Percentiles rank a stretch among this genome's conserved stretches.
Evolutionary conservation across 177 flowering plant species (phyloP).

Genomic region (Vitis hybrid): DNA sequence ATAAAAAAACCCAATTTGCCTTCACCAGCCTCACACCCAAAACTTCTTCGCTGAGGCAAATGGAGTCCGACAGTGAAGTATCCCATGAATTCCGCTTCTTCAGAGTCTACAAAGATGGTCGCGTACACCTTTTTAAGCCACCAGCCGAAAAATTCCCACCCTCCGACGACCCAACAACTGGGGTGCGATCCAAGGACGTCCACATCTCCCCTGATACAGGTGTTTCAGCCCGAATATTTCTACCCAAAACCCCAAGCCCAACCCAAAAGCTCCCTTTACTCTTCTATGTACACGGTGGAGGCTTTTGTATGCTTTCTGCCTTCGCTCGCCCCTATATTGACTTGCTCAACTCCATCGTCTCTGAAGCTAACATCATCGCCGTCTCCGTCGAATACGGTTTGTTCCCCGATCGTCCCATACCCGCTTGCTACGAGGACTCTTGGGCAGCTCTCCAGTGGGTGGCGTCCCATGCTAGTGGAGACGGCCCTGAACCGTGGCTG

Average conservation of each 20-base stretch:
- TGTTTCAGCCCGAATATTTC: constrained; percentile 26
- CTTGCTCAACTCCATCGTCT: constrained; percentile 22
- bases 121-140: constrained; percentile 4
- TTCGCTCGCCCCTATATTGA: constrained; percentile 21
- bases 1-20: too few species aligned
- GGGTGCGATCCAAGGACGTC: constrained; percentile 34
- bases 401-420: constrained; percentile 41
- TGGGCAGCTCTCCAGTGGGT: constrained; percentile 51
- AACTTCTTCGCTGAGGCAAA: neutral
- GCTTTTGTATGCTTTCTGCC: constrained; percentile 25
- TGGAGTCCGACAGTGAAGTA: constrained; percentile 16
- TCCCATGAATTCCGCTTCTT: constrained; percentile 23
- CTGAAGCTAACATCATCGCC: constrained; percentile 24
- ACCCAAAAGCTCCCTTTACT: constrained; percentile 33
- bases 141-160: constrained; percentile 17
- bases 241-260: constrained; percentile 17
- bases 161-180: constrained; percentile 18
- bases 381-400: constrained; percentile 44
- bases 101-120: constrained; percentile 23
- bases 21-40: neutral
- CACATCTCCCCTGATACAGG: constrained; percentile 14
- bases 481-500: constrained; percentile 30
- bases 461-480: constrained; percentile 22
- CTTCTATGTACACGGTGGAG: constrained; percentile 51
- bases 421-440: constrained; percentile 40